Base-by-base conservation (phyloP, 2,329 filamentous ascomycete species). In the Alternaria infectoria region DNA sequence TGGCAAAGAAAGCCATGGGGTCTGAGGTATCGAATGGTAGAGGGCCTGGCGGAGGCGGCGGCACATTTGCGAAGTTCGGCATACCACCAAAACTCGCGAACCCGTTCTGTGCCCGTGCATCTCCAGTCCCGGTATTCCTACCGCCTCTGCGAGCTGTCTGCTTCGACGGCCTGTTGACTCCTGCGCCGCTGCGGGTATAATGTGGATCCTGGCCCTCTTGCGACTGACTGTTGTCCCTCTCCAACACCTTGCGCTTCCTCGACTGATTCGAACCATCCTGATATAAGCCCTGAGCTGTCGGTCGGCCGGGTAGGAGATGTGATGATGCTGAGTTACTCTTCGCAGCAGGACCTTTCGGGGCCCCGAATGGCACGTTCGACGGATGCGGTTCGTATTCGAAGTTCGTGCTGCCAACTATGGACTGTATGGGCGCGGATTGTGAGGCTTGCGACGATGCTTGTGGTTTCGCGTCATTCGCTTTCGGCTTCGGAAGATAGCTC, bases 1-100 rank as follows among this genome's bases (percentile, higher is more conserved):
- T 87, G 26, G 86, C 85, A 68, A 92, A 81, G 12, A 87, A 84
- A 21, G 89, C 86, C 80, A 92, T 83, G 0, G 89, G 87, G 67
- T 88, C 86, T 62, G 83, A 86, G 2, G 86, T 84, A 69, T 90
- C 87, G 56, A 90, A 85, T 1, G 82, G 79, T 4, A 84, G 81
- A 67, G 88, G 84, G 1, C 82, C 83, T 17, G 82, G 74, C 11
- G 81, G 77, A 28, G 74, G 76, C n/a, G 75, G 72, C 4, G 86
- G 82, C 62, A 81, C 69, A 13, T 61, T 62, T 8, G 67, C 51
- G 57, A 72, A 63, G 47, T 61, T 71, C 19, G 67, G 64, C 61
- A 67, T 63, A 12, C 59, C 55, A 25, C 62, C 54, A 43, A 66
- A 65, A 4, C 46, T 36, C 51, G 67, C 40, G 8, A 62, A 58